A percentile compares a stretch with the other conserved stretches of the same genome.
These are phyloP conservation scores for Lentinula raphanica DNA, from an alignment of 768 basidiomycete species.

Conservation along the genomic window DNA sequence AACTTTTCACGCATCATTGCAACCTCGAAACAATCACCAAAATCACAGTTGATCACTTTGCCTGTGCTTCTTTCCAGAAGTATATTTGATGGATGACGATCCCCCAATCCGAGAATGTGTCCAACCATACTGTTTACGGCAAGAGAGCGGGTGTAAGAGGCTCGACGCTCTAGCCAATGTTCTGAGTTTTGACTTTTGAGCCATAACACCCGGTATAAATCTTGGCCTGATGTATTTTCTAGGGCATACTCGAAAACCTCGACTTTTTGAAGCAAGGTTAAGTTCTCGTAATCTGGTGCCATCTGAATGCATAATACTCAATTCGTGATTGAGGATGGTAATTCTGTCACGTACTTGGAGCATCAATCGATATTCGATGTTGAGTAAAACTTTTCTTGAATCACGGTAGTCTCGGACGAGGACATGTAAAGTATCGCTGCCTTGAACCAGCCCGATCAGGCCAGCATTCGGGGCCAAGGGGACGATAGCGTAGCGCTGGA, in stretches of 20 bases:
- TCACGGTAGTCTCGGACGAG: constrained; percentile 96
- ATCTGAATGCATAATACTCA: constrained; percentile 50
- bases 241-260: constrained; percentile 99
- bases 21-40: constrained; percentile 97
- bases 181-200: constrained; percentile 93
- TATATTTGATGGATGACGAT: constrained; percentile 94
- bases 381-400: constrained; percentile 90
- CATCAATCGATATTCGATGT: constrained; percentile 99
- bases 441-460: constrained; percentile 91
- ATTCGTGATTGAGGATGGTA: neutral
- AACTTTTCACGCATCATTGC: constrained; percentile 98
- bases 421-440: constrained; percentile 93
- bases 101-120: constrained; percentile 95
- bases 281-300: constrained; percentile 97
- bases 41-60: constrained; percentile 95
- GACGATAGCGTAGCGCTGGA: constrained; percentile 88
- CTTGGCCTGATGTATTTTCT: constrained; percentile 97
- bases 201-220: constrained; percentile 95
- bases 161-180: constrained; percentile 94
- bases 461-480: constrained; percentile 96
- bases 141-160: constrained; percentile 92
- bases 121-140: constrained; percentile 99
- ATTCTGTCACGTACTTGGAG: constrained; percentile 60
- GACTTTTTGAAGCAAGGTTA: constrained; percentile 93
- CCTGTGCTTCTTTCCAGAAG: constrained; percentile 88